A percentile compares a stretch with the other conserved stretches of the same genome.
Evolutionary conservation across 2,329 filamentous ascomycete genomes (phyloP).

Genomic region (Colletotrichum limetticola): DNA sequence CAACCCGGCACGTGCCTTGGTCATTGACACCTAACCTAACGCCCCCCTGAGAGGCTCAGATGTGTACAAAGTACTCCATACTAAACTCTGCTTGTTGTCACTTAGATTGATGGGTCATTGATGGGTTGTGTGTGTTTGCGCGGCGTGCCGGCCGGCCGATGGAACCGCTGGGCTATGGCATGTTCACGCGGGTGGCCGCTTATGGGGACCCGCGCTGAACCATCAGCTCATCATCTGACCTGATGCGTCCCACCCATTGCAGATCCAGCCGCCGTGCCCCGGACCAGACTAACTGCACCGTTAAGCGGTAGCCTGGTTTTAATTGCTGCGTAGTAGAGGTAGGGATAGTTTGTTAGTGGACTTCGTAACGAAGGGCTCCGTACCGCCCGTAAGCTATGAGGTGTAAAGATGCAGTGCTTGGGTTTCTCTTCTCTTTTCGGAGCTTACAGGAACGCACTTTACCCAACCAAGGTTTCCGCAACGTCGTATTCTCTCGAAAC

Average conservation of each 20-base stretch:
- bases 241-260: constrained; percentile 1
- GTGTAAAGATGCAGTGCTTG: no score
- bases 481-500: background rate
- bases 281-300: background rate
- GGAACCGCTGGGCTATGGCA: background rate
- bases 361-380: no score
- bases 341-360: no score
- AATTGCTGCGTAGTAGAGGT: no score
- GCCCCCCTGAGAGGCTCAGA: no score
- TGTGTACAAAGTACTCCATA: no score
- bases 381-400: no score
- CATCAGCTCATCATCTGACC: constrained; percentile 9
- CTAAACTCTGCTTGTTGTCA: background rate
- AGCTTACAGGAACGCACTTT: background rate
- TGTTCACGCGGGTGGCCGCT: background rate
- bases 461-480: background rate
- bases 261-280: background rate
- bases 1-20: constrained; percentile 1
- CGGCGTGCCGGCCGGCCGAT: background rate
- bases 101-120: no score
- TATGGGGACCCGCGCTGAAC: background rate
- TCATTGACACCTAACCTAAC: background rate
- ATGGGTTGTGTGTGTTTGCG: background rate
- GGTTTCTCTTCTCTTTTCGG: background rate
- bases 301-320: no score